phyloP scores from a whole-genome alignment of 2,329 filamentous ascomycete species.

The Cladorrhinum sp. region DNA sequence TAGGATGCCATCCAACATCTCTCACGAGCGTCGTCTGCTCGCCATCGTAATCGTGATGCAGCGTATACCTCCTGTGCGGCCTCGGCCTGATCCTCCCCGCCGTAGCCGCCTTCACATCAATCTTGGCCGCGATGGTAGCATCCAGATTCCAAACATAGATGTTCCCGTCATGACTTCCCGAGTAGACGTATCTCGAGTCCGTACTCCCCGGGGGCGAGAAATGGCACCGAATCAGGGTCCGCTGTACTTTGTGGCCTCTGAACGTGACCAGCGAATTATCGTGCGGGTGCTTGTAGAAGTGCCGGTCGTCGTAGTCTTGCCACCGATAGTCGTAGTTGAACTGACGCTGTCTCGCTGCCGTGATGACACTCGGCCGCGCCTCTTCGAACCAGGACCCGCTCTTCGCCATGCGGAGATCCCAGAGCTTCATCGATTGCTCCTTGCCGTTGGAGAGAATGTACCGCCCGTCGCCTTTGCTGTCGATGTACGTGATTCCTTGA shows the following conservation, averaged over 20 bases:
- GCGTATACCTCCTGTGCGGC: conserved; percentile 21
- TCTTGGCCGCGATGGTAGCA: conserved; percentile 71
- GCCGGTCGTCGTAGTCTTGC: conserved; percentile 60
- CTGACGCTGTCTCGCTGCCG: conserved; percentile 41
- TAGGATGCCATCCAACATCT: conserved; percentile 89
- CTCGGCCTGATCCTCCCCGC: conserved; percentile 34
- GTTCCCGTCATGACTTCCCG: conserved; percentile 82
- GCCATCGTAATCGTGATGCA: conserved; percentile 55
- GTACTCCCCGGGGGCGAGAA: conserved; percentile 86
- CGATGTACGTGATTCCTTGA: conserved; percentile 65
- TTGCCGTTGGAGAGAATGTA: conserved; percentile 94
- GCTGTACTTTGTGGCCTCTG: conserved; percentile 81
- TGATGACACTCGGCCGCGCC: conserved; percentile 53
- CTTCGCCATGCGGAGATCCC: conserved; percentile 91
- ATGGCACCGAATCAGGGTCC: conserved; percentile 90
- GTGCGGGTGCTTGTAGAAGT: conserved; percentile 70
- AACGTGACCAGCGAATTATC: conserved; percentile 95
- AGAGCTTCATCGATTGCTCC: conserved; percentile 95
- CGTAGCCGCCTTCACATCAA: conserved; percentile 75
- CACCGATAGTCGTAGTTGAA: conserved; percentile 81
- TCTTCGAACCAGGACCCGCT: conserved; percentile 61
- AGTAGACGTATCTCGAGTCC: conserved; percentile 89
- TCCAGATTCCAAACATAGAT: conserved; percentile 94
- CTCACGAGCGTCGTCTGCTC: conserved; percentile 76
- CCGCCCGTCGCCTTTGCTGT: conserved; percentile 66